Conservation (phyloP, 495 filamentous ascomycete genomes). For the Hypoxylon perforatum region DNA sequence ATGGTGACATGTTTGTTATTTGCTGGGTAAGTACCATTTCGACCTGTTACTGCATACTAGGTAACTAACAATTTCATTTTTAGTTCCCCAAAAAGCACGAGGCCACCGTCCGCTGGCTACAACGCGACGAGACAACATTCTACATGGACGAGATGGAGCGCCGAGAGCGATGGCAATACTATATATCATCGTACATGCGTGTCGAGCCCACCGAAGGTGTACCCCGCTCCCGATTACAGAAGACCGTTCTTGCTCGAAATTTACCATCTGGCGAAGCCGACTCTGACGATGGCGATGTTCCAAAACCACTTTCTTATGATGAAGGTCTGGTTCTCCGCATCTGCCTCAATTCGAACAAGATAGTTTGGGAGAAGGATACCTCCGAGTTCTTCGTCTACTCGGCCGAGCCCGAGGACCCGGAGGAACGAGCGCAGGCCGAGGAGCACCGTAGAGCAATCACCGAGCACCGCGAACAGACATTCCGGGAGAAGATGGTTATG, state of each 20-base stretch:
- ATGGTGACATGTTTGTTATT: slow-evolving; percentile 89
- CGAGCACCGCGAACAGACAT: slow-evolving; percentile 68
- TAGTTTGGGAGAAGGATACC: slow-evolving; percentile 79
- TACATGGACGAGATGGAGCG: slow-evolving; percentile 71
- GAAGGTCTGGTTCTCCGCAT: slow-evolving; percentile 84
- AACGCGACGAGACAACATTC: slow-evolving; percentile 83
- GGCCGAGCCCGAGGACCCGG: slow-evolving; percentile 43
- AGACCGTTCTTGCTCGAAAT: slow-evolving; percentile 80
- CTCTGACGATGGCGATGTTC: slow-evolving; percentile 56
- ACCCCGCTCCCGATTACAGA: slow-evolving; percentile 67
- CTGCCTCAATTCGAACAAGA: slow-evolving; percentile 82
- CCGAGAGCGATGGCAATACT: slow-evolving; percentile 83
- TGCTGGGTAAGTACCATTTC: slow-evolving; percentile 74
- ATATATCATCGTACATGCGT: slow-evolving; percentile 89
- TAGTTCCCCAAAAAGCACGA: slow-evolving; percentile 68
- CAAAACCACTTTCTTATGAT: slow-evolving; percentile 68
- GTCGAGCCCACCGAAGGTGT: slow-evolving; percentile 91
- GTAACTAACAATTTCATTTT: slow-evolving; percentile 30
- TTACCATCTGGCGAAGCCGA: slow-evolving; percentile 65
- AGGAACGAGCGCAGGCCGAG: slow-evolving; percentile 52
- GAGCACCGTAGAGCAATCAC: slow-evolving; percentile 61
- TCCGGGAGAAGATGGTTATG: slow-evolving; percentile 77
- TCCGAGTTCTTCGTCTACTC: slow-evolving; percentile 63
- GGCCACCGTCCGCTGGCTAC: slow-evolving; percentile 75
- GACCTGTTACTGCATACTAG: neutral